Percentiles rank a stretch among this genome's conserved stretches.
Evolutionary conservation across 164 flowering plant genomes (phyloP).

Genomic region (Piper betle): DNA sequence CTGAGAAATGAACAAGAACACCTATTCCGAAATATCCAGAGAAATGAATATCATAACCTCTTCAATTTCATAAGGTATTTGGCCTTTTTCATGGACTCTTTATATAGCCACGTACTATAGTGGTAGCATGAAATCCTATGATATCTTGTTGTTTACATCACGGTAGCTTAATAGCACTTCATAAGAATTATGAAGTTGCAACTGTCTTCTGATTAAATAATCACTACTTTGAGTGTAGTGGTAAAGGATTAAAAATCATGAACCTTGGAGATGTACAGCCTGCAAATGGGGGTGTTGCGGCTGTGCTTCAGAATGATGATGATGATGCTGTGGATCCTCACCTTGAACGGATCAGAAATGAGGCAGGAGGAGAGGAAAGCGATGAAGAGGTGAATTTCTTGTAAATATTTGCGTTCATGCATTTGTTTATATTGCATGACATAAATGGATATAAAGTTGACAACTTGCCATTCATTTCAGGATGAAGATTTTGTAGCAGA

Average conservation of each 20-base stretch:
- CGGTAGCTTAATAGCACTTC: no score
- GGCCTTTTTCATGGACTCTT: background rate
- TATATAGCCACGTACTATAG: no score
- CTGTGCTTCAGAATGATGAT: conserved; percentile 50
- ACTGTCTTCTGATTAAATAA: background rate
- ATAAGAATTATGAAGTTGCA: background rate
- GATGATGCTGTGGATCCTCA: conserved; percentile 94
- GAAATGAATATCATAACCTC: conserved; percentile 84
- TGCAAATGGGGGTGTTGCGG: conserved; percentile 54
- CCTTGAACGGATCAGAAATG: conserved; percentile 78
- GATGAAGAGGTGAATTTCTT: conserved; percentile 71
- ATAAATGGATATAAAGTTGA: background rate
- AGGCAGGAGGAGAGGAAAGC: conserved; percentile 79
- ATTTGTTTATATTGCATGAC: background rate
- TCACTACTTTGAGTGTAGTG: conserved; percentile 25
- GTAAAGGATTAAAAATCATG: conserved; percentile 82
- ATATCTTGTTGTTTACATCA: no score
- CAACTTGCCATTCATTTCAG: conserved; percentile 18
- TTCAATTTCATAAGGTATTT: conserved; percentile 72
- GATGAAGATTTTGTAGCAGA: conserved; percentile 86
- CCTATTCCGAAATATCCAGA: conserved; percentile 87
- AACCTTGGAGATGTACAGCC: conserved; percentile 42
- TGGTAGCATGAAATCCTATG: no score
- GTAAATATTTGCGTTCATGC: background rate
- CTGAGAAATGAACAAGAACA: conserved; percentile 85